Conservation (phyloP, 805 yeast species). For the Zygosaccharomyces siamensis region DNA sequence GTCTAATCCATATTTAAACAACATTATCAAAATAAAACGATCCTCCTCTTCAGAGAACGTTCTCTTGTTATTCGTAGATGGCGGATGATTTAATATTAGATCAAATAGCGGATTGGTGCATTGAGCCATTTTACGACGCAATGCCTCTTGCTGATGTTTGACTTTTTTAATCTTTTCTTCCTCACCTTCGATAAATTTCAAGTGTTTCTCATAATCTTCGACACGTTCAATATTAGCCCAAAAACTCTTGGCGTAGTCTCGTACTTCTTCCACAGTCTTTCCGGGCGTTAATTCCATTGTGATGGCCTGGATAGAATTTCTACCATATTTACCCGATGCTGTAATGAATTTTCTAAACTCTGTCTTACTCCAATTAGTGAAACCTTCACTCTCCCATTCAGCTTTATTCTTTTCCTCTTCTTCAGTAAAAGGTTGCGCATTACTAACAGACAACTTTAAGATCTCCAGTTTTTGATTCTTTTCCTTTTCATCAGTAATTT, state of each 20-base stretch:
- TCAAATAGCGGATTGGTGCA: conserved; percentile 78
- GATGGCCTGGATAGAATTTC: conserved; percentile 65
- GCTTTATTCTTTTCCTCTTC: conserved; percentile 68
- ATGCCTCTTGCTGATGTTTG: conserved; percentile 68
- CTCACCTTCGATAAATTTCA: conserved; percentile 78
- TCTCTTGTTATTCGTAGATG: conserved; percentile 59
- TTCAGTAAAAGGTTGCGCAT: conserved; percentile 75
- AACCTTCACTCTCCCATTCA: conserved; percentile 61
- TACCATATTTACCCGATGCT: conserved; percentile 71
- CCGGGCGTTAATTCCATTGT: conserved; percentile 71
- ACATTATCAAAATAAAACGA: conserved; percentile 73
- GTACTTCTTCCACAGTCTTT: conserved; percentile 74
- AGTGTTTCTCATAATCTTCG: conserved; percentile 83
- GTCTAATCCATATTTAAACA: conserved; percentile 77
- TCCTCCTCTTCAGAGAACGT: conserved; percentile 87
- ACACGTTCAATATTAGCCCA: conserved; percentile 76
- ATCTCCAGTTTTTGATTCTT: conserved; percentile 47
- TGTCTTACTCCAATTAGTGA: conserved; percentile 75
- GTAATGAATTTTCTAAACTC: conserved; percentile 82
- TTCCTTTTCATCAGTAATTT: conserved; percentile 40
- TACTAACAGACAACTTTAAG: conserved; percentile 67
- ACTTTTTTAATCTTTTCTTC: conserved; percentile 71
- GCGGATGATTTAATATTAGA: conserved; percentile 64
- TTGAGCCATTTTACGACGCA: conserved; percentile 67
- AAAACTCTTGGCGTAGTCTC: conserved; percentile 70